These are phyloP conservation scores for Ophiostoma sp. DNA, from an alignment of 2,329 filamentous ascomycete genomes.

Conservation along the genomic window DNA sequence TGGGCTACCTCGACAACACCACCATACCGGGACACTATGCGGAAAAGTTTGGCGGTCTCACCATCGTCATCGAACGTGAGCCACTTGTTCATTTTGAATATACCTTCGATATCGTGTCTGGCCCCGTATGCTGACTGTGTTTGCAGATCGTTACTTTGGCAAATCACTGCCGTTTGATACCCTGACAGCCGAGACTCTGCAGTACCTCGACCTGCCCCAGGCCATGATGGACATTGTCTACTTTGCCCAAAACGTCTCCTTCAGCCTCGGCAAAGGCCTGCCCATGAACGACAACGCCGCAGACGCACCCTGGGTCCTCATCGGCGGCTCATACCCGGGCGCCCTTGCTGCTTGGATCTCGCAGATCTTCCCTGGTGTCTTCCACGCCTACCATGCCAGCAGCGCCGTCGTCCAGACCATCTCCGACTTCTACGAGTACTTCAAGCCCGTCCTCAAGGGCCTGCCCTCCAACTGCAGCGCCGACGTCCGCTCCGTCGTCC, in stretches of 20 bases:
- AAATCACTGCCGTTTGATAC: conserved; percentile 35
- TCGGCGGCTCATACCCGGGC: conserved; percentile 53
- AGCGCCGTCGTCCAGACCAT: conserved; percentile 51
- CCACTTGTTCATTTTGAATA: too few species aligned
- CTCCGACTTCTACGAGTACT: conserved; percentile 52
- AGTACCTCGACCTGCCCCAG: conserved; percentile 39
- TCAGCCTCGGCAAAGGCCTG: conserved; percentile 35
- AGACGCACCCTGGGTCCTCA: conserved; percentile 50
- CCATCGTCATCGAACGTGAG: conserved; percentile 36
- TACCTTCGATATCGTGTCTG: too few species aligned
- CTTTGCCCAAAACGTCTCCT: conserved; percentile 38
- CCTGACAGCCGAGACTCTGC: conserved; percentile 36
- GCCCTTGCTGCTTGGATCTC: conserved; percentile 51
- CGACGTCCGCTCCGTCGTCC: conserved; percentile 46
- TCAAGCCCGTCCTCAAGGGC: conserved; percentile 47
- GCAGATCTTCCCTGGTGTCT: conserved; percentile 46
- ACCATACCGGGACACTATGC: conserved; percentile 37
- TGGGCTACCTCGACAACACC: conserved; percentile 32
- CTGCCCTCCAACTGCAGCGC: conserved; percentile 52
- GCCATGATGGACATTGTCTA: conserved; percentile 38
- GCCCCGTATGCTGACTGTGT: too few species aligned
- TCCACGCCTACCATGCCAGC: conserved; percentile 54
- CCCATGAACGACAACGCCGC: conserved; percentile 38
- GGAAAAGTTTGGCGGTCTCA: conserved; percentile 36
- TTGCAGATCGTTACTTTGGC: conserved; percentile 39